Conservation (phyloP, 192 early-diverging fungal species). For the Spizellomyces sp. region DNA sequence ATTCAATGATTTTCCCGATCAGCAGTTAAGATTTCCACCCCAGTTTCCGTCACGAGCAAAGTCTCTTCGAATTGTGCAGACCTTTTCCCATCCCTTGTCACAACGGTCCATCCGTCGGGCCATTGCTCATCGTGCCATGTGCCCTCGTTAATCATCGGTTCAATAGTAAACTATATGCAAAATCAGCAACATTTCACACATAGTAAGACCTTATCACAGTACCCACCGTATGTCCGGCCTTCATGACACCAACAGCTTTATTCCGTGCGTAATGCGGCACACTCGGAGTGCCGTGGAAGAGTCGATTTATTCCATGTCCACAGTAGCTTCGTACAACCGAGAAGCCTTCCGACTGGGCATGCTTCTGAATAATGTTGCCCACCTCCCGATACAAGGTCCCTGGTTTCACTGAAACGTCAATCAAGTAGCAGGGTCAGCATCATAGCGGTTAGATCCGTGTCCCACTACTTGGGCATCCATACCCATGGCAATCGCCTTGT, state of each 20-base stretch:
- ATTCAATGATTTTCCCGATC: neutral
- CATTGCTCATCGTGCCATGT: constrained; percentile 53
- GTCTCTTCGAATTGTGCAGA: constrained; percentile 98
- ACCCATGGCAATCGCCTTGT: constrained; percentile 90
- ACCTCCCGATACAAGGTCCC: constrained; percentile 90
- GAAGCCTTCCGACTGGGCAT: constrained; percentile 82
- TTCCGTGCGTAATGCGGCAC: constrained; percentile 96
- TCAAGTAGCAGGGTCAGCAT: neutral
- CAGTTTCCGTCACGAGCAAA: constrained; percentile 87
- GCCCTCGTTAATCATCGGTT: constrained; percentile 99
- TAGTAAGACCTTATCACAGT: neutral
- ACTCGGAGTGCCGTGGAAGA: constrained; percentile 90
- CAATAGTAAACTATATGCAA: constrained; percentile 81
- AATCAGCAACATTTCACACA: neutral
- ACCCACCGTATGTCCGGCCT: constrained; percentile 78
- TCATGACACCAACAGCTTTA: constrained; percentile 95
- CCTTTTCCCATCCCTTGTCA: constrained; percentile 90
- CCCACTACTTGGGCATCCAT: neutral
- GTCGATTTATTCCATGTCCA: constrained; percentile 86
- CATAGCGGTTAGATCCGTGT: neutral
- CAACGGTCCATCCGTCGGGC: constrained; percentile 79
- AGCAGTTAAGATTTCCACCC: constrained; percentile 80
- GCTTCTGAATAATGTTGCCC: constrained; percentile 85
- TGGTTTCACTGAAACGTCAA: constrained; percentile 71
- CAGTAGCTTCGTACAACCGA: constrained; percentile 91